Conservation (phyloP, 1,284 basidiomycete genomes). For the Malassezia dermatis region DNA sequence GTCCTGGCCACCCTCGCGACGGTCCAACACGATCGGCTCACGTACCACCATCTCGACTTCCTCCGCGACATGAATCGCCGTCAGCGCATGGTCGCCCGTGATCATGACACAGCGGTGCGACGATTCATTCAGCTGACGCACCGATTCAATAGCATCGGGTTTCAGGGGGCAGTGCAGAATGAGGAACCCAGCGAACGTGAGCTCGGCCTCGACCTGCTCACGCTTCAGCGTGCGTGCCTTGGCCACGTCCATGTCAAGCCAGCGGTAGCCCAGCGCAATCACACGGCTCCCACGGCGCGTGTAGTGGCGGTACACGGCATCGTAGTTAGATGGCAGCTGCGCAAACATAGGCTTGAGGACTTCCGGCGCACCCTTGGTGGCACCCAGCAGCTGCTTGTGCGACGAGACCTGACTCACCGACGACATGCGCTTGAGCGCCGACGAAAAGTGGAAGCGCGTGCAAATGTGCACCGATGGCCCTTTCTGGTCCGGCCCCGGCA, state of each 20-base stretch:
- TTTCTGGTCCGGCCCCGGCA: conserved; percentile 12
- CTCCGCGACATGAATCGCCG: conserved; percentile 42
- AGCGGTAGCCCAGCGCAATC: conserved; percentile 45
- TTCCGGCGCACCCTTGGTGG: conserved; percentile 46
- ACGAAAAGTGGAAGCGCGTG: conserved; percentile 47
- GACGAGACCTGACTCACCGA: conserved; percentile 35
- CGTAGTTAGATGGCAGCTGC: conserved; percentile 40
- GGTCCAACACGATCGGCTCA: conserved; percentile 41
- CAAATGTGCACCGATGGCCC: conserved; percentile 33
- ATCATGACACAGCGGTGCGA: conserved; percentile 48
- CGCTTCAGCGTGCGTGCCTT: conserved; percentile 26
- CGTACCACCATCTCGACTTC: conserved; percentile 47
- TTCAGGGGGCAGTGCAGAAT: conserved; percentile 48
- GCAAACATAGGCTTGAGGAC: conserved; percentile 41
- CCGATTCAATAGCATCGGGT: conserved; percentile 36
- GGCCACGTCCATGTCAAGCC: conserved; percentile 25
- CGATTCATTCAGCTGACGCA: conserved; percentile 44
- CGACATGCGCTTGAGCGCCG: conserved; percentile 46
- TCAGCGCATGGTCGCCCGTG: conserved; percentile 47
- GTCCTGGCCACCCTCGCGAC: conserved; percentile 27
- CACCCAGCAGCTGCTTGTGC: conserved; percentile 27
- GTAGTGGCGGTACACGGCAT: conserved; percentile 45
- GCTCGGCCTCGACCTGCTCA: conserved; percentile 34
- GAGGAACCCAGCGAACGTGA: conserved; percentile 45
- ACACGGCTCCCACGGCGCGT: conserved; percentile 44